These are phyloP conservation scores for Melampsora larici-populina DNA, from an alignment of 1,284 basidiomycete genomes.

Conservation along the genomic window DNA sequence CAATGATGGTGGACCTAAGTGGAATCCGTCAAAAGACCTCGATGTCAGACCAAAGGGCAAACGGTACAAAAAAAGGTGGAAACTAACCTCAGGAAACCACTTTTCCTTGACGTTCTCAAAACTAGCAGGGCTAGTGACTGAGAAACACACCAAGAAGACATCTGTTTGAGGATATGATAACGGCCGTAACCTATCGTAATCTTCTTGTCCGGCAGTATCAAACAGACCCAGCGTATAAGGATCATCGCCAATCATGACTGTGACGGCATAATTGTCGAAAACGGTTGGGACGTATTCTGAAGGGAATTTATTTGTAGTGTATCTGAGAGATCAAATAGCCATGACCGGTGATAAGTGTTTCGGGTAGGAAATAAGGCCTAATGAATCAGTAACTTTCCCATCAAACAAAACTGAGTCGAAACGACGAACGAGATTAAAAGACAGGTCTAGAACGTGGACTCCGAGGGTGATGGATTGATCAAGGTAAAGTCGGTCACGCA, in stretches of 20 bases:
- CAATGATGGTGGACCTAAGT: conserved; percentile 86
- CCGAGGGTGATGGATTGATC: conserved; percentile 38
- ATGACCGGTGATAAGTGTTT: too few species aligned
- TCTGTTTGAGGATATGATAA: conserved; percentile 99
- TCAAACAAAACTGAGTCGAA: neutral
- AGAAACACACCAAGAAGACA: conserved; percentile 99
- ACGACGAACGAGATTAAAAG: conserved; percentile 78
- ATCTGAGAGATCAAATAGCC: neutral
- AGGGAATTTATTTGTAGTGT: conserved; percentile 82
- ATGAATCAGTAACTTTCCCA: neutral
- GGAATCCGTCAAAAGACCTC: neutral
- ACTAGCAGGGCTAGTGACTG: conserved; percentile 94
- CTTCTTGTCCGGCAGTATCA: conserved; percentile 99
- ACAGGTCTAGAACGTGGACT: conserved; percentile 70
- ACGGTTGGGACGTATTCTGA: conserved; percentile 96
- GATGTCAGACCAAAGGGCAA: neutral
- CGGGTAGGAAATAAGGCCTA: neutral
- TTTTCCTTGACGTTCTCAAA: conserved; percentile 99
- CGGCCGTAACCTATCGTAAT: conserved; percentile 97
- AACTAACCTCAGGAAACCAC: conserved; percentile 86
- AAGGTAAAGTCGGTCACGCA: conserved; percentile 45
- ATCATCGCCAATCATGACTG: conserved; percentile 99
- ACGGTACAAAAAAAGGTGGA: neutral
- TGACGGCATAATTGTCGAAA: conserved; percentile 97
- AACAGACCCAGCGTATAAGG: conserved; percentile 97